A percentile compares a stretch with the other conserved stretches of the same genome.
Evolutionary conservation across 2,329 filamentous ascomycete genomes (phyloP).

Genomic region (Berkeleyomyces rouxiae): DNA sequence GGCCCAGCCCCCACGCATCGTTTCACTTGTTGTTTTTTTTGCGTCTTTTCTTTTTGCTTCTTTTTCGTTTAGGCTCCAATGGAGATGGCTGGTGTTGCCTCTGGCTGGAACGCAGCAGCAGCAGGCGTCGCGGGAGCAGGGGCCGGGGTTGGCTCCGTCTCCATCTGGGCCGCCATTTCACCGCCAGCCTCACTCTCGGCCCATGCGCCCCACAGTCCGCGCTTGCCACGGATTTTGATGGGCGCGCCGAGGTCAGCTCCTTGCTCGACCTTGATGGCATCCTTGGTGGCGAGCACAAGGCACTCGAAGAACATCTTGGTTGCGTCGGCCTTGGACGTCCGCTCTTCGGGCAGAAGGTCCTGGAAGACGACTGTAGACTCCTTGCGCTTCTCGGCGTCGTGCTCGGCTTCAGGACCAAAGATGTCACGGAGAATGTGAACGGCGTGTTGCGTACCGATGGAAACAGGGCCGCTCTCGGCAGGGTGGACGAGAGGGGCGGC

Average conservation of each 20-base stretch:
- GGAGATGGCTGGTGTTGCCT: constrained; percentile 9
- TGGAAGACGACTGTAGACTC: constrained; percentile 74
- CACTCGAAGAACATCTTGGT: constrained; percentile 99
- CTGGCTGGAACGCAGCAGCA: background rate
- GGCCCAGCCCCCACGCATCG: background rate
- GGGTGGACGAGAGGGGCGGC: constrained; percentile 61
- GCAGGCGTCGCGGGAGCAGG: background rate
- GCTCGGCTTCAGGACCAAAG: constrained; percentile 58
- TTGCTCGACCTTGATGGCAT: constrained; percentile 94
- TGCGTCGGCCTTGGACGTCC: constrained; percentile 72
- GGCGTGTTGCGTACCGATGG: constrained; percentile 82
- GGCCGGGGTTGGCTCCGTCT: constrained; percentile 21
- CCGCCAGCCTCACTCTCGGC: constrained; percentile 60
- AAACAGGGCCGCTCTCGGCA: constrained; percentile 71
- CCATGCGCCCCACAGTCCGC: constrained; percentile 94
- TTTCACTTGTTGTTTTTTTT: background rate
- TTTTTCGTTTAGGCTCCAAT: constrained; percentile 12
- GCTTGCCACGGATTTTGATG: constrained; percentile 75
- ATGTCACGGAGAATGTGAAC: constrained; percentile 85
- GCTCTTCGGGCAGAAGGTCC: constrained; percentile 67
- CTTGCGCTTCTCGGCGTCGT: constrained; percentile 54
- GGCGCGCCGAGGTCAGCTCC: constrained; percentile 56
- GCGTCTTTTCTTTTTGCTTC: background rate
- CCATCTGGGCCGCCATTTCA: constrained; percentile 38
- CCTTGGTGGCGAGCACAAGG: constrained; percentile 88